Conservation (phyloP, 768 basidiomycete genomes). For the Rubroboletus pulcherrimus region DNA sequence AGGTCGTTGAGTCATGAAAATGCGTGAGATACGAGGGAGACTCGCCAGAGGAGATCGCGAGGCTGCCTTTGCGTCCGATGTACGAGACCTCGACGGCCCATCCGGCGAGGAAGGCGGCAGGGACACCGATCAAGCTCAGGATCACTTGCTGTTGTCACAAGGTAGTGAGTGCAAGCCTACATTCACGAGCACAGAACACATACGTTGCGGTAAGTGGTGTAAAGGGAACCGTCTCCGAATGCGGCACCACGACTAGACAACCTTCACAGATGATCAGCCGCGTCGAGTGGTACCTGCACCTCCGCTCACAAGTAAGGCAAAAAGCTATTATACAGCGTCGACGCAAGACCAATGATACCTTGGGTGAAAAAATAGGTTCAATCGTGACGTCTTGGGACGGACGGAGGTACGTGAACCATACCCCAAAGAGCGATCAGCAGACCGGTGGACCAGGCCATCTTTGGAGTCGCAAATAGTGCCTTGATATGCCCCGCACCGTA, state of each 20-base stretch:
- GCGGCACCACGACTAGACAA: slow-evolving; percentile 59
- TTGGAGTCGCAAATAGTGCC: slow-evolving; percentile 58
- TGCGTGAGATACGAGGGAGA: slow-evolving; percentile 18
- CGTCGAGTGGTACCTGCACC: not conserved
- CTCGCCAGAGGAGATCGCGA: slow-evolving; percentile 61
- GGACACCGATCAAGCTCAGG: slow-evolving; percentile 62
- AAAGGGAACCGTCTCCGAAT: slow-evolving; percentile 67
- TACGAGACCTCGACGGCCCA: slow-evolving; percentile 63
- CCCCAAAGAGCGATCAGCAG: slow-evolving; percentile 48
- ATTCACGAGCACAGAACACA: not conserved
- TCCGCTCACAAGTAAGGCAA: slow-evolving; percentile 48
- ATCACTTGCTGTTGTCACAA: slow-evolving; percentile 55
- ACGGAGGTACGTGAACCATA: slow-evolving; percentile 28
- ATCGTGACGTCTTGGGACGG: not conserved
- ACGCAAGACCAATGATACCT: slow-evolving; percentile 74
- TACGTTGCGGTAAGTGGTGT: slow-evolving; percentile 73
- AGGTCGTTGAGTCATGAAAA: slow-evolving; percentile 42
- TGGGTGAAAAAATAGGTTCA: not conserved
- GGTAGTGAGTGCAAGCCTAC: not conserved
- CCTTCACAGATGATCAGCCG: slow-evolving; percentile 30
- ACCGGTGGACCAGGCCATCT: slow-evolving; percentile 63
- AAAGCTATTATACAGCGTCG: slow-evolving; percentile 59
- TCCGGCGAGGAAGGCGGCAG: slow-evolving; percentile 69
- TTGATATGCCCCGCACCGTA: slow-evolving; percentile 46
- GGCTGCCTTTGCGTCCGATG: slow-evolving; percentile 63